Percentiles rank a stretch among this genome's conserved stretches.
Conservation (phyloP, 768 basidiomycete species). For the Termitomyces heimii region DNA sequence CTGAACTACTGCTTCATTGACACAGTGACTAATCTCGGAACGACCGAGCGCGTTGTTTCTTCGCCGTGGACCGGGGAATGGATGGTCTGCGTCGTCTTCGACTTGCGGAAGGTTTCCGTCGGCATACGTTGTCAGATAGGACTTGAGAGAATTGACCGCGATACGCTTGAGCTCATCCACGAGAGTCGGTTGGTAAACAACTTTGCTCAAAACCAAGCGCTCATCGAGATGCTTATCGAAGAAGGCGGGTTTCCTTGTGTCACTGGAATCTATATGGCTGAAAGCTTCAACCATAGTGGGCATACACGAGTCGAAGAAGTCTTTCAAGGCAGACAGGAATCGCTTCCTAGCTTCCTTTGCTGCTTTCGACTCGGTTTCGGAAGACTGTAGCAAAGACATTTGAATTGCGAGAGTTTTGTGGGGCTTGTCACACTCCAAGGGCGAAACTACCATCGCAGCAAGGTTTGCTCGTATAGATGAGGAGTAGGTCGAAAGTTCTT, state of each 20-base stretch:
- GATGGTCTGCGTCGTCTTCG: neutral
- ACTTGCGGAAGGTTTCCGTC: neutral
- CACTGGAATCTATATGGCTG: neutral
- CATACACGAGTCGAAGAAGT: neutral
- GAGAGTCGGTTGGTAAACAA: constrained; percentile 4
- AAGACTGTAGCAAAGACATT: neutral
- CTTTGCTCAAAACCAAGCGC: neutral
- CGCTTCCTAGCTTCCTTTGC: neutral
- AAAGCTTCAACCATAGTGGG: neutral
- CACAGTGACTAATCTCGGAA: neutral
- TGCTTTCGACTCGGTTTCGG: neutral
- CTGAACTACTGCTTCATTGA: neutral
- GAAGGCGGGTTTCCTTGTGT: neutral
- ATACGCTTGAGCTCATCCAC: neutral
- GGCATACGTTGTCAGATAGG: neutral
- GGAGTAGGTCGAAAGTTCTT: neutral
- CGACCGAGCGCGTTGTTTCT: neutral
- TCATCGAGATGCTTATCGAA: constrained; percentile 8
- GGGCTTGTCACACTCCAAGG: neutral
- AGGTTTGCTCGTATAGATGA: too few species aligned
- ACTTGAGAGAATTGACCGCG: neutral
- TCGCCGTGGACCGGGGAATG: neutral
- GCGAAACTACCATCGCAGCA: too few species aligned
- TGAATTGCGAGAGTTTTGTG: neutral
- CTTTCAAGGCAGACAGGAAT: neutral